Base-by-base conservation (phyloP, 257 asterid genomes). In the Paraleonurus japonicus region DNA sequence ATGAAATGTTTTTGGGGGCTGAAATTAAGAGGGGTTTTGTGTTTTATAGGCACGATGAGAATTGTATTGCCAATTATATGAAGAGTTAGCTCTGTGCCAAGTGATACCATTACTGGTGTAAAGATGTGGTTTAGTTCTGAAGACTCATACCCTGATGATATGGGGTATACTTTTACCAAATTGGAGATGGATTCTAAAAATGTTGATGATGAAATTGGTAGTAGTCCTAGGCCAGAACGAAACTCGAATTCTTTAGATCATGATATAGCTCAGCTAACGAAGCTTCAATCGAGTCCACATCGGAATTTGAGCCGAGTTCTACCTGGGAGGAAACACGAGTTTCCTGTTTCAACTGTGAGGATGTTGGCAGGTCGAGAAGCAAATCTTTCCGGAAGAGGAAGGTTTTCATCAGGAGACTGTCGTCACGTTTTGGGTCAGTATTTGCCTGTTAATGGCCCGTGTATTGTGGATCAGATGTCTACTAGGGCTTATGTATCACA, bases 281-380 rank as follows among this genome's bases (percentile, higher is more conserved):
- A 76, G 83, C 90, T 89, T 69, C 86, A 79, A 61, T 84, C 98
- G 17, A 79, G 79, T 16, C 92, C 98, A 19, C 79, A 89, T 15
- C 88, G 82, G 61, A 81, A 55, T 70, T 69, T 88, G 53, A 77
- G 80, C 67, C 81, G 82, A 16, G 75, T 72, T 55, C 43, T 81
- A 1, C 81, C 86, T 0, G 90, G 91, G 74, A 80, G 91, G 74
- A 80, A 83, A 39, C 82, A 78, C 45, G 86, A 81, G 48, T 64
- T 75, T 61, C 80, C 90, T 6, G 64, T 93, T 70, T 87, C 97
- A 7, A 78, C 85, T 1, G 81, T 80, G 80, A 88, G 83, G 77
- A 90, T 93, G 97, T 75, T 93, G 79, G 82, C 87, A 0, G 95
- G 89, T 27, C 87, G 98, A 74, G 98, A 93, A 75, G 85, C 86